Base-by-base conservation (phyloP, 1,139 yeast species). In the Saccharomycopsis crataegensis region DNA sequence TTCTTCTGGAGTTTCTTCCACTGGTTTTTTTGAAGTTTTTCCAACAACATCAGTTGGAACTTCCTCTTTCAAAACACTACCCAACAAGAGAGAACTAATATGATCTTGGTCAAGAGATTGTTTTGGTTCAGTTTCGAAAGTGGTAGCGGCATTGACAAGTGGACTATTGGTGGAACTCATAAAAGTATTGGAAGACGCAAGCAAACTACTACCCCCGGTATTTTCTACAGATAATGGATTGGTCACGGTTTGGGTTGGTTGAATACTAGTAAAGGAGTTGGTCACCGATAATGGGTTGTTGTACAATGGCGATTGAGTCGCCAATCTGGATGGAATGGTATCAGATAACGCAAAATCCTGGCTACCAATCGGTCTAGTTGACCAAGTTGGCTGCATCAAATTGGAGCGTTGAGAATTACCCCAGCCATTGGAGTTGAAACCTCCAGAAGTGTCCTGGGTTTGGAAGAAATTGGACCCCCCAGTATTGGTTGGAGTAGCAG, bases 81-180 rank as follows among this genome's bases (percentile, higher is more conserved):
- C 68, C 16, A 75, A 70, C 32, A 74, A 75, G 6, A 73, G 69
- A 16, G 67, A 64, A 44, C 70, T 74, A 37, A 75, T 64, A 22
- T 69, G 71, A 46, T 67, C 67, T 50, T 74, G 68, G 8, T 73
- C 67, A 37, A 46, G 12, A 17, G 16, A 31, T 17, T 37, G 14
- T 45, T 32, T n/a, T 16, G 40, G 42, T 14, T 31, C 12, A 28
- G 32, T 14, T n/a, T 14, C 31, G 6, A 22, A 22, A 14, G 16
- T 42, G 31, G 28, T n/a, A 5, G 14, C 11, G 9, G 7, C 51
- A 22, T 22, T 22, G 42, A 31, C 48, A 16, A n/a, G 28, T 5
- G 55, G 49, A n/a, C 46, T 46, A 17, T 43, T 42, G 6, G 28
- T 31, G 8, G 47, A 9, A 14, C 8, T 22, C 40, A 16, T 33